Evolutionary conservation across 1,284 basidiomycete species (phyloP).

Genomic region (Naganishia sp.): DNA sequence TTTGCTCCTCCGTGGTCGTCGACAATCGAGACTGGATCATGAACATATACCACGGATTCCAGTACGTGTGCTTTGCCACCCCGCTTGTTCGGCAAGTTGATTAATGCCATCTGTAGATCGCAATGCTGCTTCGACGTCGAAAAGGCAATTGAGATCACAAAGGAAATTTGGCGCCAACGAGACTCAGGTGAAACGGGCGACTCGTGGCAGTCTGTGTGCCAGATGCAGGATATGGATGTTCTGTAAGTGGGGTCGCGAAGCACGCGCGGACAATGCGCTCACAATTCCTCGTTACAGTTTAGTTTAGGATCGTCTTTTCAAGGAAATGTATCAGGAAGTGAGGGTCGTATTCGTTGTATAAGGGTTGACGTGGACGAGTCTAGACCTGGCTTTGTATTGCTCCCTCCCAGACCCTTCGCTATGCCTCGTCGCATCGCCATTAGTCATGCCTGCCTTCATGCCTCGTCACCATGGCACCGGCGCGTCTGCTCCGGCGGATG

Average conservation of each 20-base stretch:
- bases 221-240: constrained; percentile 46
- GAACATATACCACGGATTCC: constrained; percentile 57
- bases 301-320: too few relatives aligned
- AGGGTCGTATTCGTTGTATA: too few relatives aligned
- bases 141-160: constrained; percentile 57
- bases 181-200: constrained; percentile 42
- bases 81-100: neutral
- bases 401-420: too few relatives aligned
- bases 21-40: constrained; percentile 53
- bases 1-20: constrained; percentile 56
- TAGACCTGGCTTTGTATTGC: too few relatives aligned
- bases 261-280: too few relatives aligned
- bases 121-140: constrained; percentile 60
- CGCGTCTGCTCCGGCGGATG: too few relatives aligned
- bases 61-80: constrained; percentile 45
- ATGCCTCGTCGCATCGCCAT: too few relatives aligned
- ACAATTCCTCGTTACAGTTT: too few relatives aligned
- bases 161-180: constrained; percentile 53
- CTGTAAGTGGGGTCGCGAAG: constrained; percentile 33
- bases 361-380: too few relatives aligned
- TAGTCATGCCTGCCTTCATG: too few relatives aligned
- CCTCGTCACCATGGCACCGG: too few relatives aligned
- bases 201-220: constrained; percentile 51
- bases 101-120: constrained; percentile 32
- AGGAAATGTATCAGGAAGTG: too few relatives aligned